Conservation (phyloP, 2,329 filamentous ascomycete genomes). For the Escovopsis sp. region DNA sequence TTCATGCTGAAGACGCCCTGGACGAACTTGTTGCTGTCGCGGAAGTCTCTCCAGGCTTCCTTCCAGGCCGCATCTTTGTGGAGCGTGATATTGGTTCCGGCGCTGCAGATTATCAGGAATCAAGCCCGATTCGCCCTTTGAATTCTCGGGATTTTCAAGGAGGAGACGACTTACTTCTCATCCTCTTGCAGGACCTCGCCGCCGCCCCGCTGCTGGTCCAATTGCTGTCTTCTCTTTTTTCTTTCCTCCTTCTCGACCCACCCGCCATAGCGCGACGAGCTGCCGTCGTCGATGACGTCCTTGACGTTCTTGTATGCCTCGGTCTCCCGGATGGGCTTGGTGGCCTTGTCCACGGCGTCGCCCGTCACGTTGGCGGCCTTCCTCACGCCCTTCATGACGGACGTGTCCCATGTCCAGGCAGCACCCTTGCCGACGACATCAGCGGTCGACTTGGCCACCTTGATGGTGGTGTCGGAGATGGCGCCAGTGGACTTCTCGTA, state of each 20-base stretch:
- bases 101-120: slow-evolving; percentile 39
- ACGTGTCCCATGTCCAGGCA: slow-evolving; percentile 93
- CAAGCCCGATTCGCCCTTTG: slow-evolving; percentile 10
- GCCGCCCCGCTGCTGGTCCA: slow-evolving; percentile 46
- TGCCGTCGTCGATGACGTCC: slow-evolving; percentile 91
- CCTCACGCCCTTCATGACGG: slow-evolving; percentile 79
- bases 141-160: background rate
- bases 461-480: slow-evolving; percentile 62
- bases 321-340: slow-evolving; percentile 82
- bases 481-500: slow-evolving; percentile 78
- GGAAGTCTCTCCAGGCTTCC: slow-evolving; percentile 95
- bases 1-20: slow-evolving; percentile 80
- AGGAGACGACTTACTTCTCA: slow-evolving; percentile 53
- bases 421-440: slow-evolving; percentile 80
- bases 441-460: slow-evolving; percentile 73
- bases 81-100: slow-evolving; percentile 83
- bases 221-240: slow-evolving; percentile 58
- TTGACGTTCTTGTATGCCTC: slow-evolving; percentile 92
- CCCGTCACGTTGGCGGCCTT: slow-evolving; percentile 77
- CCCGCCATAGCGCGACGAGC: slow-evolving; percentile 87
- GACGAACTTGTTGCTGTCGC: slow-evolving; percentile 75
- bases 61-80: slow-evolving; percentile 98
- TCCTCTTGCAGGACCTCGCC: slow-evolving; percentile 61
- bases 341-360: slow-evolving; percentile 83
- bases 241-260: slow-evolving; percentile 97